Evolutionary conservation across 2,329 filamentous ascomycete genomes (phyloP), one percentile per base, ranked within the genome.

Genomic region (Penicillium vulpinum): DNA sequence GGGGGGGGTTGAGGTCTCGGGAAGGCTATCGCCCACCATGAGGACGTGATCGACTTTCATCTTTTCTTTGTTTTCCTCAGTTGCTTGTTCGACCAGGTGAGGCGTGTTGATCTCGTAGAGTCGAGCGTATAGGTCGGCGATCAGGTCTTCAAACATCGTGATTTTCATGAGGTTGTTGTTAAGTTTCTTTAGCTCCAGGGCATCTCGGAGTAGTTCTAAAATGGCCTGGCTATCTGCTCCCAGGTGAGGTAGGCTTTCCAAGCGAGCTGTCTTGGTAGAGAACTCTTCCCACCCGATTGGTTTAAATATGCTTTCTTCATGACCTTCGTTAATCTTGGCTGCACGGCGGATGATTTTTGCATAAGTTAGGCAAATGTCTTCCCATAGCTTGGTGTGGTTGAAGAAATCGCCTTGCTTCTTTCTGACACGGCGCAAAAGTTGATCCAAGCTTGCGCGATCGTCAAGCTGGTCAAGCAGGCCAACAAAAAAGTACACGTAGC

Each of bases 151-250:
- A 43, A 97, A 93, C 10, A 88, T 82, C 0, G 86, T 84, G 0
- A 88, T 84, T 74, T 96, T 97, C 84, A 95, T 94, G 8, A 96
- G 81, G 45, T 88, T 89, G 39, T 88, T 88, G 70, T 99, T 99
- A 43, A 97, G 83, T 71, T 86, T 88, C 69, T 90, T 90, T 33
- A 90, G 75, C 64, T 91, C 88, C 26, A 88, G 79, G 1, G 84
- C 82, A 61, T 90, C 88, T 40, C 85, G 81, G 11, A 91, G 78
- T 7, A 87, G 77, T 54, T 89, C 87, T 2, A 89, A 74, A 3
- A 82, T 78, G 0, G 79, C 74, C 0, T 69, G 71, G 56, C 71
- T 74, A 0, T 80, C 78, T 3, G 77, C 69, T 4, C 80, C 77
- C 28, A 81, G 75, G 29, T 83, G 79, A 57, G 80, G 80, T 79